phyloP scores from a whole-genome alignment of 805 yeast species.

The Candida sithepensis region DNA sequence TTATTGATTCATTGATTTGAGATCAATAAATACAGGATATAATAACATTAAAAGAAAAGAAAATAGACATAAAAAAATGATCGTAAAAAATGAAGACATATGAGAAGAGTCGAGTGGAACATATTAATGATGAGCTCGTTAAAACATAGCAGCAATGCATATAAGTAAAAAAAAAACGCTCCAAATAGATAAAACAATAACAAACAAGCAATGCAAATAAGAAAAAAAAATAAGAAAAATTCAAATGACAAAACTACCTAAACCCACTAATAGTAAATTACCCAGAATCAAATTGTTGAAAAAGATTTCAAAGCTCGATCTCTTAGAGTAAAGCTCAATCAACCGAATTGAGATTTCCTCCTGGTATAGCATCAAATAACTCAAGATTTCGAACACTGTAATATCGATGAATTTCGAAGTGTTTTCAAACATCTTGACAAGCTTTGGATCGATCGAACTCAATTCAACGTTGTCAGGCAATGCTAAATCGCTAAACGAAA shows the following conservation, averaged over 20 bases:
- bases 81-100: too few relatives aligned
- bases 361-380: slow-evolving; percentile 28
- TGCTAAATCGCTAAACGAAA: slow-evolving; percentile 18
- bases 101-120: too few relatives aligned
- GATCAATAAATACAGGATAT: not conserved
- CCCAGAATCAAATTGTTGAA: slow-evolving; percentile 38
- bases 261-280: slow-evolving; percentile 35
- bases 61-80: not conserved
- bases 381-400: slow-evolving; percentile 27
- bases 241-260: slow-evolving; percentile 35
- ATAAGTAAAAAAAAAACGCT: not conserved
- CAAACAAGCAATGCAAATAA: not conserved
- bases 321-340: slow-evolving; percentile 28
- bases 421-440: slow-evolving; percentile 20
- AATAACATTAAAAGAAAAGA: not conserved
- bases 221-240: not conserved
- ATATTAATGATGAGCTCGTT: not conserved
- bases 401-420: slow-evolving; percentile 31
- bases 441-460: slow-evolving; percentile 9
- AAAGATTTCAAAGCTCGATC: slow-evolving; percentile 32
- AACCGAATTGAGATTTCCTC: slow-evolving; percentile 29
- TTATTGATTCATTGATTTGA: too few relatives aligned
- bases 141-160: not conserved
- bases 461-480: slow-evolving; percentile 3
- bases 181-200: not conserved